These are phyloP conservation scores for Vinca minor DNA, from an alignment of 257 asterid genomes.

Conservation along the genomic window DNA sequence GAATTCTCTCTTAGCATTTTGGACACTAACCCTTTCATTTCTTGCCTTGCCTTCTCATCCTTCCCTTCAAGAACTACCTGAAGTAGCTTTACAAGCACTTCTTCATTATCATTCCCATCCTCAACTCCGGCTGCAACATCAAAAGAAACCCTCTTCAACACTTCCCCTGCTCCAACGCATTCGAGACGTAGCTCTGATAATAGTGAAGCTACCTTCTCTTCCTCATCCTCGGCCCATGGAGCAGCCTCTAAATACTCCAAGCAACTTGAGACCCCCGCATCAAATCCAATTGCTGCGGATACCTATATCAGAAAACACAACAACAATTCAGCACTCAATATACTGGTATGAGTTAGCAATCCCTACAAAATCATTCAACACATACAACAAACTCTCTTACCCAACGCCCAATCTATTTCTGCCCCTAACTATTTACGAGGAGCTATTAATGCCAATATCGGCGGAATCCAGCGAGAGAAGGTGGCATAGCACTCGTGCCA, in stretches of 20 bases:
- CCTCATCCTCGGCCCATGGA: constrained; percentile 98
- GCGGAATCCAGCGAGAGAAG: too few relatives aligned
- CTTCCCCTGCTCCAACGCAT: constrained; percentile 81
- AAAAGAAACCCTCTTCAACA: constrained; percentile 75
- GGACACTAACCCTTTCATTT: constrained; percentile 70
- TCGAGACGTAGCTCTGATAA: constrained; percentile 79
- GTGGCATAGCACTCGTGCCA: too few relatives aligned
- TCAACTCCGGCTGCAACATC: constrained; percentile 42
- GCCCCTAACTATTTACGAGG: too few relatives aligned
- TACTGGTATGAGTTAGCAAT: background rate
- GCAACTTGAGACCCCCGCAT: constrained; percentile 81
- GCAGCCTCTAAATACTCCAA: constrained; percentile 95
- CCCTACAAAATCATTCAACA: background rate
- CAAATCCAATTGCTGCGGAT: constrained; percentile 88
- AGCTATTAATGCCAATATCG: too few relatives aligned
- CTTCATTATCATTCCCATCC: constrained; percentile 45
- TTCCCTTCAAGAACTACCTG: constrained; percentile 90
- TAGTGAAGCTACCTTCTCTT: constrained; percentile 77
- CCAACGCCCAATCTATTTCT: background rate
- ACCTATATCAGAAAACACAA: constrained; percentile 38
- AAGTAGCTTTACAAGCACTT: constrained; percentile 70
- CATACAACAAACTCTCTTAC: background rate
- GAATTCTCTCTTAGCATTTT: constrained; percentile 84
- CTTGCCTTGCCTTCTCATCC: constrained; percentile 94
- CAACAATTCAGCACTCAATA: background rate